Evolutionary conservation across 352 stramenopile genomes (phyloP).

Genomic region (Phytophthora palmivora): DNA sequence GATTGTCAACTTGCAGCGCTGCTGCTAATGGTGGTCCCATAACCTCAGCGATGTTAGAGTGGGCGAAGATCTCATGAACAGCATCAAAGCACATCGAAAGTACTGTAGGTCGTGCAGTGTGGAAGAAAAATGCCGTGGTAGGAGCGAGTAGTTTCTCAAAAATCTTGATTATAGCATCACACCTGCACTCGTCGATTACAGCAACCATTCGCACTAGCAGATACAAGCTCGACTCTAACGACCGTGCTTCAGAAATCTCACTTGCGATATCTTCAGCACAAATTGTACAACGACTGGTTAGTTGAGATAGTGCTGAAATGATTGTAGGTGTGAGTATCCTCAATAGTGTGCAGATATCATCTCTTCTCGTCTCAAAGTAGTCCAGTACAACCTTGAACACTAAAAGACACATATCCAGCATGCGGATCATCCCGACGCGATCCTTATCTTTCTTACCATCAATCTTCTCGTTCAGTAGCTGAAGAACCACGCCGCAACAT

Average conservation of each 20-base stretch:
- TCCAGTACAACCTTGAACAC: slow-evolving; percentile 25
- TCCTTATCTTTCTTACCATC: not conserved
- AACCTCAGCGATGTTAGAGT: slow-evolving; percentile 13
- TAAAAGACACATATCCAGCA: slow-evolving; percentile 28
- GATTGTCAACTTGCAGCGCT: slow-evolving; percentile 4
- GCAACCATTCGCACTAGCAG: slow-evolving; percentile 12
- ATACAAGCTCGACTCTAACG: slow-evolving; percentile 18
- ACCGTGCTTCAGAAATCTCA: slow-evolving; percentile 2
- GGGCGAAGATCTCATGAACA: slow-evolving; percentile 8
- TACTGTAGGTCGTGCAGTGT: not conserved
- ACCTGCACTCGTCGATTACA: slow-evolving; percentile 13
- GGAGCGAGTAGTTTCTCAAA: slow-evolving; percentile 17
- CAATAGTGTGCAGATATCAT: slow-evolving; percentile 8
- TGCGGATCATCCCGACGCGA: slow-evolving; percentile 13
- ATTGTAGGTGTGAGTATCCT: slow-evolving; percentile 13
- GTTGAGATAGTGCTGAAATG: slow-evolving; percentile 7
- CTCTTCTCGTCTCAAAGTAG: slow-evolving; percentile 18
- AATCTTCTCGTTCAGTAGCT: slow-evolving; percentile 13
- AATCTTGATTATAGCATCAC: slow-evolving; percentile 5
- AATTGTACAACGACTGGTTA: slow-evolving; percentile 1
- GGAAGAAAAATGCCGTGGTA: not conserved
- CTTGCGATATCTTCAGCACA: not conserved
- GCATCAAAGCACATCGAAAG: slow-evolving; percentile 10
- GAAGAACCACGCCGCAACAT: slow-evolving; percentile 19
- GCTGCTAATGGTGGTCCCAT: not conserved